Percentiles rank a stretch among this genome's conserved stretches.
Evolutionary conservation across 2,329 filamentous ascomycete genomes (phyloP).

Genomic region (Proliferodiscus dingleyae): DNA sequence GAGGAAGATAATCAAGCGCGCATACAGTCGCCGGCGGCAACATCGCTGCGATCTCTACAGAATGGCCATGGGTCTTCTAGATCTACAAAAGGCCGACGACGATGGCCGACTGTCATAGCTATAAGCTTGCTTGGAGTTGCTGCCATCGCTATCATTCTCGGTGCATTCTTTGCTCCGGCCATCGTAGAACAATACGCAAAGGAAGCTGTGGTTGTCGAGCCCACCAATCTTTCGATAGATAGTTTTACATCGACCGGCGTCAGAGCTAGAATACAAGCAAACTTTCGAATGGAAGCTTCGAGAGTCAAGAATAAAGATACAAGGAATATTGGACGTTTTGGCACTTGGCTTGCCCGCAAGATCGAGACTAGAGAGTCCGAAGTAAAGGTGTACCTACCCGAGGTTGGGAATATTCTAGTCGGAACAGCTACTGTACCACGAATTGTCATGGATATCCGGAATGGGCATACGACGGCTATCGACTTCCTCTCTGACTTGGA

Average conservation of each 20-base stretch:
- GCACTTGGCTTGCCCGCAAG: slow-evolving; percentile 74
- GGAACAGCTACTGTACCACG: slow-evolving; percentile 74
- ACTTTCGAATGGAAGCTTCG: slow-evolving; percentile 73
- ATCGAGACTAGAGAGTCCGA: slow-evolving; percentile 69
- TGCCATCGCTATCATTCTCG: slow-evolving; percentile 63
- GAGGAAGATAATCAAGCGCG: slow-evolving; percentile 20
- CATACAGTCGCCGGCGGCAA: slow-evolving; percentile 30
- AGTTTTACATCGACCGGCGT: slow-evolving; percentile 77
- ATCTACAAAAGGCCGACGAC: slow-evolving; percentile 36
- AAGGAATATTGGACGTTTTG: slow-evolving; percentile 68
- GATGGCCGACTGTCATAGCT: slow-evolving; percentile 77
- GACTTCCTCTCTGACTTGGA: slow-evolving; percentile 74
- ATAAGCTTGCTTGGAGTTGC: slow-evolving; percentile 59
- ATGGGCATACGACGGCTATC: slow-evolving; percentile 70
- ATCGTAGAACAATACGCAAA: slow-evolving; percentile 82
- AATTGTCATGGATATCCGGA: slow-evolving; percentile 69
- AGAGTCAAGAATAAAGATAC: slow-evolving; percentile 68
- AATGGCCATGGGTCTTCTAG: slow-evolving; percentile 24
- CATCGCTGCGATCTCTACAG: slow-evolving; percentile 33
- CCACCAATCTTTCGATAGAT: slow-evolving; percentile 78
- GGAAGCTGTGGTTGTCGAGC: slow-evolving; percentile 74
- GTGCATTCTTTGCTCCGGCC: slow-evolving; percentile 77
- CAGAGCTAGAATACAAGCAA: slow-evolving; percentile 72
- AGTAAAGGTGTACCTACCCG: slow-evolving; percentile 74
- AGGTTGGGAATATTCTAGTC: slow-evolving; percentile 72